Conservation (phyloP, 2,329 filamentous ascomycete species). For the Trichoderma sp. region DNA sequence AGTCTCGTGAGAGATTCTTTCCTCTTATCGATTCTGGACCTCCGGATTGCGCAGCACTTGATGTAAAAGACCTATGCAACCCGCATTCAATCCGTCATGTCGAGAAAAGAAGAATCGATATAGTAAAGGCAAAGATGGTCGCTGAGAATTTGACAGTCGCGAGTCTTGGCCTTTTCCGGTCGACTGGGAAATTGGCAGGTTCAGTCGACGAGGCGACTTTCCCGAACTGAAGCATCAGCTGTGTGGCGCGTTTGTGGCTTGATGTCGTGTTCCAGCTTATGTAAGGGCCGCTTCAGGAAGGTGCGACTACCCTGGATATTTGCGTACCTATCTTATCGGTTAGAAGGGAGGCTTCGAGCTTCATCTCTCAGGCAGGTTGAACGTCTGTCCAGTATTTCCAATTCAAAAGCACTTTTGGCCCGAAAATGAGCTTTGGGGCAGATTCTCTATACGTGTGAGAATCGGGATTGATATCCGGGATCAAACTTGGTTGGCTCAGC, state of each 20-base stretch:
- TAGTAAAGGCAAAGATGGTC: not conserved
- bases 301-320: not conserved
- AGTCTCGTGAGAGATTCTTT: not conserved
- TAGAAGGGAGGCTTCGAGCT: not conserved
- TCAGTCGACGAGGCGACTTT: slow-evolving; percentile 19
- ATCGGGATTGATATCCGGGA: no score
- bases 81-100: not conserved
- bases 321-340: not conserved
- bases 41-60: not conserved
- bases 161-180: not conserved
- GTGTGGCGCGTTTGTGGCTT: slow-evolving; percentile 24
- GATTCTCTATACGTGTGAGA: no score
- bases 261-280: slow-evolving; percentile 20
- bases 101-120: not conserved
- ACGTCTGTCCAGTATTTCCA: no score
- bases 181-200: slow-evolving; percentile 13
- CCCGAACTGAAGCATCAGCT: slow-evolving; percentile 12
- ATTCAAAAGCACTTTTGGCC: no score
- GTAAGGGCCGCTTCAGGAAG: not conserved
- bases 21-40: not conserved
- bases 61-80: not conserved
- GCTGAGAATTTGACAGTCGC: not conserved
- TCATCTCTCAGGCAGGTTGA: no score
- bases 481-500: no score
- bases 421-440: no score